Evolutionary conservation across 345 rosid genomes (phyloP), one percentile per base, ranked within the genome.

Genomic region (Erysimum cheiranthoides): DNA sequence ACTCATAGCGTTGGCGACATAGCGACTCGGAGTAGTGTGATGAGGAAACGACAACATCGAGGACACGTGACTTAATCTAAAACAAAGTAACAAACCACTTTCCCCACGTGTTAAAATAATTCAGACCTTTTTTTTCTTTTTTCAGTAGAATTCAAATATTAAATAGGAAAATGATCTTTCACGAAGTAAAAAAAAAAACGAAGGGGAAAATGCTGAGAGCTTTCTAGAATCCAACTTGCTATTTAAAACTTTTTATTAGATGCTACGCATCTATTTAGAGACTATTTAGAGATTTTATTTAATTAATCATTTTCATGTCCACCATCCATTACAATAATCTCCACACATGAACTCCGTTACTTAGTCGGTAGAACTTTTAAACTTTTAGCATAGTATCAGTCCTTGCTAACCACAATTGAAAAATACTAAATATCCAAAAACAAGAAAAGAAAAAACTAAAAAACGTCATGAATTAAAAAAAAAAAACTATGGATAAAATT

Each of bases 11-110:
- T 74, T 74, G 78, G 71, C 49, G 66, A 56, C 40, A 45, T 40
- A 8, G 63, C 70, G 63, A 63, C 63, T 63, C 63, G 54, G 45
- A 52, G 65, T 68, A 61, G 69, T 68, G 74, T 61, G 69, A 32
- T 42, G 57, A 51, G 32, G 49, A 63, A 12, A 77, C 66, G 80
- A 77, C 71, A 77, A 62, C 34, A 13, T 13, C 13, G 63, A 12
- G 53, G 80, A 54, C 80, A 77, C 71, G 75, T 70, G 79, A 54
- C 80, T 30, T 62, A 45, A 28, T 28, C 66, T 62, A 35, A 35
- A 34, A 53, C 75, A 14, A 30, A 17, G 66, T n/a, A 27, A 36
- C 46, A 2, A 57, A 67, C 8, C 32, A 50, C 3, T 50, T 68
- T 42, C 10, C 39, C 40, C 79, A 76, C 79, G 79, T 69, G 64